Evolutionary conservation across 2,329 filamentous ascomycete genomes (phyloP).

Genomic region (Esteya vermicola): DNA sequence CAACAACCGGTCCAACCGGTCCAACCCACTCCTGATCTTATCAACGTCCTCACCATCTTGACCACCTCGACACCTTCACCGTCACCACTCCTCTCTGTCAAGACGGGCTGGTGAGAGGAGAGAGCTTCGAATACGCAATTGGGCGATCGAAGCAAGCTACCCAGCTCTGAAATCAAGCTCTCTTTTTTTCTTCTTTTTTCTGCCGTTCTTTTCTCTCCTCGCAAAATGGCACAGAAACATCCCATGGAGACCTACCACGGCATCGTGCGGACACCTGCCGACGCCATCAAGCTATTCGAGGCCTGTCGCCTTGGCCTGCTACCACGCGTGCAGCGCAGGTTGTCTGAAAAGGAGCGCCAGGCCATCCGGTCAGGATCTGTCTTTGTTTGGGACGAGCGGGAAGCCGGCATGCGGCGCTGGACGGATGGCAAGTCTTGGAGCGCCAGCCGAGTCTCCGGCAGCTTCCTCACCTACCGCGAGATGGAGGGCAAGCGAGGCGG

Average conservation of each 20-base stretch:
- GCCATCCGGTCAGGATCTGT: slow-evolving; percentile 93
- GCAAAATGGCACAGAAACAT: slow-evolving; percentile 16
- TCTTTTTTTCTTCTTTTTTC: no score
- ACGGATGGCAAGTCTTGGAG: slow-evolving; percentile 99
- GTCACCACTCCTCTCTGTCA: neutral
- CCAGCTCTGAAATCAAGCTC: neutral
- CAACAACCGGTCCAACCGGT: neutral
- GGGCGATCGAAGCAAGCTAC: neutral
- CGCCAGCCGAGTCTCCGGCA: slow-evolving; percentile 89
- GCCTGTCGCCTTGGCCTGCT: slow-evolving; percentile 81
- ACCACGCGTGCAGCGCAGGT: slow-evolving; percentile 77
- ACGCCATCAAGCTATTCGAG: slow-evolving; percentile 98
- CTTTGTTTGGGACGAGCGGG: slow-evolving; percentile 98
- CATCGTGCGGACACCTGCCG: slow-evolving; percentile 84
- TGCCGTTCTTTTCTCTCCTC: no score
- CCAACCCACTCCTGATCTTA: neutral
- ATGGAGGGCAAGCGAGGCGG: slow-evolving; percentile 97
- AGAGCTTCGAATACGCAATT: neutral
- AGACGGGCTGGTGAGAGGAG: neutral
- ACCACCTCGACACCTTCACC: neutral
- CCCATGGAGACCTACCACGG: slow-evolving; percentile 94
- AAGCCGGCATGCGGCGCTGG: slow-evolving; percentile 97
- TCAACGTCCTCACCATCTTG: neutral
- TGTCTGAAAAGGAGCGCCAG: slow-evolving; percentile 94
- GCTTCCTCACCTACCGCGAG: slow-evolving; percentile 92